A percentile compares a stretch with the other conserved stretches of the same genome.
Evolutionary conservation across 2,329 filamentous ascomycete species (phyloP).

Genomic region (Penicillium sp.): DNA sequence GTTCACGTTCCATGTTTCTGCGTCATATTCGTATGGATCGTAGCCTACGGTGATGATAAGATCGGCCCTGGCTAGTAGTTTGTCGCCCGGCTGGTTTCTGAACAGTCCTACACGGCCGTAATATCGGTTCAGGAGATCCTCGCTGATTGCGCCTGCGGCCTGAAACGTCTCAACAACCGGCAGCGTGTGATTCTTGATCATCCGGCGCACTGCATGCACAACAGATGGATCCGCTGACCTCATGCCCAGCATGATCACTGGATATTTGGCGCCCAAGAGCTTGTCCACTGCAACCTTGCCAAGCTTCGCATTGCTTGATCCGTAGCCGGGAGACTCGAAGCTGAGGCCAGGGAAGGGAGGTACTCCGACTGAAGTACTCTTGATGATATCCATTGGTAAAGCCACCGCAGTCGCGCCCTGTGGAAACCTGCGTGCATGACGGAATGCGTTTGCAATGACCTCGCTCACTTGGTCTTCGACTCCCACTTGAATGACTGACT

Average conservation of each 20-base stretch:
- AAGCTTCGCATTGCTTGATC: constrained; percentile 7
- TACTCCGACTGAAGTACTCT: constrained; percentile 12
- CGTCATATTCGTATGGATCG: constrained; percentile 14
- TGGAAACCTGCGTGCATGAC: constrained; percentile 10
- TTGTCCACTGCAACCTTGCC: constrained; percentile 10
- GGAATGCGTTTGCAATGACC: constrained; percentile 14
- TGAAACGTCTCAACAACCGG: constrained; percentile 15
- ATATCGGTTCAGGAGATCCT: constrained; percentile 10
- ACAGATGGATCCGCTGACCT: constrained; percentile 7
- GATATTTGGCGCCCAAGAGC: constrained; percentile 9
- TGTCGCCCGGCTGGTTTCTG: constrained; percentile 13
- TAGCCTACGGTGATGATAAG: constrained; percentile 13
- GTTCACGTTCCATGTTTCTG: constrained; percentile 13
- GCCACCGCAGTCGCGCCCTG: constrained; percentile 12
- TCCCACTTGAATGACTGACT: constrained; percentile 12
- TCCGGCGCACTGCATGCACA: constrained; percentile 9
- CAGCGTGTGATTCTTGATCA: constrained; percentile 10
- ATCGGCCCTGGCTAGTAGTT: constrained; percentile 10
- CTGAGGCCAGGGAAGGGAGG: constrained; percentile 11
- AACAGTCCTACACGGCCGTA: constrained; percentile 13
- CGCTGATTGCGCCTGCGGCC: constrained; percentile 13
- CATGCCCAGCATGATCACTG: constrained; percentile 14
- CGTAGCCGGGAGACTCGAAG: constrained; percentile 12
- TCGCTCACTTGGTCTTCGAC: constrained; percentile 15
- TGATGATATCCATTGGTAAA: constrained; percentile 15